Evolutionary conservation across 495 filamentous ascomycete genomes (phyloP).

Genomic region (Friedmanniomyces endolithicus): DNA sequence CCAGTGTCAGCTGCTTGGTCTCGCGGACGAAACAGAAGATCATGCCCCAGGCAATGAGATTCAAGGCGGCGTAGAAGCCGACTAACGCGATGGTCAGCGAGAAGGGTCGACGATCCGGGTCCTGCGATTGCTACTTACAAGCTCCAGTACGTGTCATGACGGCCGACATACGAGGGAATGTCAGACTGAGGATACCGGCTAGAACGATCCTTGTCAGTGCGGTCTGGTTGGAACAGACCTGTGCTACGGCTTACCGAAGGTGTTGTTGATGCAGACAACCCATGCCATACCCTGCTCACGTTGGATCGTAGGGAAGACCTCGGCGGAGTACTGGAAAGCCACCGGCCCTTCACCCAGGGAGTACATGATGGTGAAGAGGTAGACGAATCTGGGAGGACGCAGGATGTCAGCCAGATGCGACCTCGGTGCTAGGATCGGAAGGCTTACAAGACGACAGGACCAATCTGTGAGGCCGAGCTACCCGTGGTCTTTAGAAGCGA

Average conservation of each 20-base stretch:
- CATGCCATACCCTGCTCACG: slow-evolving; percentile 29
- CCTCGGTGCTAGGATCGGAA: neutral
- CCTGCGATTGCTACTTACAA: slow-evolving; percentile 7
- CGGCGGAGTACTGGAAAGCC: slow-evolving; percentile 30
- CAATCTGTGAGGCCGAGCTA: slow-evolving; percentile 41
- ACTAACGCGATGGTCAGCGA: slow-evolving; percentile 32
- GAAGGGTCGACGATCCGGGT: neutral
- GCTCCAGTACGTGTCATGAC: slow-evolving; percentile 24
- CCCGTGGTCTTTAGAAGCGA: slow-evolving; percentile 21
- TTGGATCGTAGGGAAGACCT: slow-evolving; percentile 30
- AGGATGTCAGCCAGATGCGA: neutral
- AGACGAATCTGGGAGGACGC: slow-evolving; percentile 24
- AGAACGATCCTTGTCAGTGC: slow-evolving; percentile 4
- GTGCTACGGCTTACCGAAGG: slow-evolving; percentile 4
- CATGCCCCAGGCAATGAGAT: slow-evolving; percentile 53
- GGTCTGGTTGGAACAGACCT: neutral
- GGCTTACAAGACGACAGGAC: slow-evolving; percentile 36
- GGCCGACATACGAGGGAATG: slow-evolving; percentile 26
- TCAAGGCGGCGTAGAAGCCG: slow-evolving; percentile 53
- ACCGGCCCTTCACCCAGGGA: slow-evolving; percentile 25
- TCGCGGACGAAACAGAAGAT: slow-evolving; percentile 68
- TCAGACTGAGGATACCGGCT: slow-evolving; percentile 26
- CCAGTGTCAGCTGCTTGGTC: slow-evolving; percentile 66
- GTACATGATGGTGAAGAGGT: slow-evolving; percentile 27
- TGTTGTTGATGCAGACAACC: slow-evolving; percentile 29